Evolutionary conservation across 2,329 filamentous ascomycete species (phyloP).

Genomic region (Colletotrichum chrysophilum): DNA sequence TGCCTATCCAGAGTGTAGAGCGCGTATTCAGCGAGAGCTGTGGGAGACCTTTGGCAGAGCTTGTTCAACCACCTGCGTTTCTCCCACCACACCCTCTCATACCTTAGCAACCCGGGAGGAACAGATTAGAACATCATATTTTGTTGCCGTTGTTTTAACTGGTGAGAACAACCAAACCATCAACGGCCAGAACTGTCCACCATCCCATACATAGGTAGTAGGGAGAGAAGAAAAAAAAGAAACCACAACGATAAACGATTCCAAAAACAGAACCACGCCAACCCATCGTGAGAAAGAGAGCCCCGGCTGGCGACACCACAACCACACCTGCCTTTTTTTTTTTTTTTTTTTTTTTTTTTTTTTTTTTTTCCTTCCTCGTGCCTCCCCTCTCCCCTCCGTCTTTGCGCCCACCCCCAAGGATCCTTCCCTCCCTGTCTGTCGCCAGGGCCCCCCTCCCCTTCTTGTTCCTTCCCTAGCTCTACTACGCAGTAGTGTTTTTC

Average conservation of each 20-base stretch:
- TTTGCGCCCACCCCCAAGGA: slow-evolving; percentile 1
- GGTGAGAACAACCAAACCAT: background rate
- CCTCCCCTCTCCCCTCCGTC: background rate
- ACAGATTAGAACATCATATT: background rate
- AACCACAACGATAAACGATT: background rate
- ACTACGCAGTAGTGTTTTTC: background rate
- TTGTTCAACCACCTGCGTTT: background rate
- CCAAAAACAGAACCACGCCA: background rate
- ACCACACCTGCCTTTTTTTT: background rate
- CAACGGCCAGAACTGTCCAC: background rate
- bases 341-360: background rate
- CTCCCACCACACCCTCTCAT: background rate
- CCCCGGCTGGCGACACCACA: background rate
- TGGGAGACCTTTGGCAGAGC: background rate
- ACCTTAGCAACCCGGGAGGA: background rate
- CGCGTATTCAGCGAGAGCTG: background rate
- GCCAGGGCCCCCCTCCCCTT: background rate
- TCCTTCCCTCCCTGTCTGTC: background rate
- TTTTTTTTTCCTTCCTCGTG: background rate
- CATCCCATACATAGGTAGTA: background rate
- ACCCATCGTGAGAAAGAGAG: background rate
- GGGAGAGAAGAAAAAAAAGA: background rate
- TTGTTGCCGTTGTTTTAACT: background rate
- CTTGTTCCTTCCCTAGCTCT: background rate
- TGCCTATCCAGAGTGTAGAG: background rate